Evolutionary conservation across 73 alveolate species (phyloP).

Genomic region (Paramecium pentaurelia): DNA sequence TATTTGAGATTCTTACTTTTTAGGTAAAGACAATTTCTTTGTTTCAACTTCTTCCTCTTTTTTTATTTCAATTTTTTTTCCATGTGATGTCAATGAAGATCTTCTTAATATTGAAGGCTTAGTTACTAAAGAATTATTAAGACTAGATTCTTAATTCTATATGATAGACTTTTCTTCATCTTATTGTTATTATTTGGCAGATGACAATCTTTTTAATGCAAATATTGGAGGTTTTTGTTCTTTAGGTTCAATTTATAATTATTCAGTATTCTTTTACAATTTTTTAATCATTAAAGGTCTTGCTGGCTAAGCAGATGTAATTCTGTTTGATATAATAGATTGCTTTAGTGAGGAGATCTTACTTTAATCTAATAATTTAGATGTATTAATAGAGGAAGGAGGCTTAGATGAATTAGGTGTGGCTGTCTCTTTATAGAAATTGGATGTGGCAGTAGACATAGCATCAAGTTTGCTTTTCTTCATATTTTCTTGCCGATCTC

Average conservation of each 20-base stretch:
- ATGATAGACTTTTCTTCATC: background rate
- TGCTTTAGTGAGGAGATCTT: background rate
- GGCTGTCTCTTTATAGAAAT: conserved; percentile 19
- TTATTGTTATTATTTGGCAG: background rate
- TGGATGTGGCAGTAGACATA: conserved; percentile 40
- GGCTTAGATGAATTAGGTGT: background rate
- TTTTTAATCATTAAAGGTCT: conserved; percentile 45
- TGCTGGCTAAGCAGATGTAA: conserved; percentile 22
- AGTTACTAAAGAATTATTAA: background rate
- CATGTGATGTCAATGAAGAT: conserved; percentile 2
- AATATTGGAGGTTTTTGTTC: background rate
- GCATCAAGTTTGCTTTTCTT: conserved; percentile 24
- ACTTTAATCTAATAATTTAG: conserved; percentile 29
- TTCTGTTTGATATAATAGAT: background rate
- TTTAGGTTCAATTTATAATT: background rate
- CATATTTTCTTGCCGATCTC: background rate
- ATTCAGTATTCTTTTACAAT: background rate
- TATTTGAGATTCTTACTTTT: background rate
- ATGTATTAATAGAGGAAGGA: background rate
- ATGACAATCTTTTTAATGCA: conserved; percentile 25
- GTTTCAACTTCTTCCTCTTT: background rate
- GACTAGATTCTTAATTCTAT: background rate
- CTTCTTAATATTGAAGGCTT: background rate
- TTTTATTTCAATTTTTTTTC: background rate
- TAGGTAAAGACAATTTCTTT: background rate